phyloP scores from a whole-genome alignment of 768 basidiomycete species.

The Sarcodon aspratus region DNA sequence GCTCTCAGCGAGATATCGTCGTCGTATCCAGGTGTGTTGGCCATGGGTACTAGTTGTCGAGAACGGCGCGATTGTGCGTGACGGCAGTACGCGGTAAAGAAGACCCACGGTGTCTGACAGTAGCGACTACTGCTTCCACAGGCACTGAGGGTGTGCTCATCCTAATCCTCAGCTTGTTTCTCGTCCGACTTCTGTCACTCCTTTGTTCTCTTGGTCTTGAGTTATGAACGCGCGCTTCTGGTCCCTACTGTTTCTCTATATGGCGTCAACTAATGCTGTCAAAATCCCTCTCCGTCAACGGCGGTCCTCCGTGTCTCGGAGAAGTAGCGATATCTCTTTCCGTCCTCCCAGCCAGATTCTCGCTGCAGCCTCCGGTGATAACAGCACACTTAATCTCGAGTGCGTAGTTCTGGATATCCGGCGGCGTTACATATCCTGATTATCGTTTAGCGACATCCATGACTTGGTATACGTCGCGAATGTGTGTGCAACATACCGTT shows the following conservation, averaged over 20 bases:
- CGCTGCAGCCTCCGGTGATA: slow-evolving; percentile 17
- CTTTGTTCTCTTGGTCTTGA: slow-evolving; percentile 10
- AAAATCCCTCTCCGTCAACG: slow-evolving; percentile 34
- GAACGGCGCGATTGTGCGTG: too few relatives aligned
- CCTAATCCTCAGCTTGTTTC: slow-evolving; percentile 1
- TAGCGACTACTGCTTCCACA: not conserved
- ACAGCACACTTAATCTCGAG: slow-evolving; percentile 27
- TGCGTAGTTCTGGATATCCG: slow-evolving; percentile 14
- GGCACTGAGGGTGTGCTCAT: not conserved
- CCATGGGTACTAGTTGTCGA: too few relatives aligned
- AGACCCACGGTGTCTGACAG: too few relatives aligned
- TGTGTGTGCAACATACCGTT: slow-evolving; percentile 28
- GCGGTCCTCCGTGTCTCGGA: slow-evolving; percentile 15
- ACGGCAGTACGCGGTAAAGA: too few relatives aligned
- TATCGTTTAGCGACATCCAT: slow-evolving; percentile 42
- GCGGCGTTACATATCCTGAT: not conserved
- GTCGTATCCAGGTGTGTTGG: too few relatives aligned
- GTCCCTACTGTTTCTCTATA: slow-evolving; percentile 25
- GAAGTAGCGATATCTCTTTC: slow-evolving; percentile 20
- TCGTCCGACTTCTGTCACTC: not conserved
- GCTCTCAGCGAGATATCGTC: too few relatives aligned
- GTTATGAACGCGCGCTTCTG: slow-evolving; percentile 30
- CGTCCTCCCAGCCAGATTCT: slow-evolving; percentile 12
- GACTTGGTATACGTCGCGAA: slow-evolving; percentile 76
- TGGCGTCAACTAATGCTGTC: slow-evolving; percentile 29